These are phyloP conservation scores for Pythium rhizo-oryzae DNA, from an alignment of 352 stramenopile genomes.

Conservation along the genomic window DNA sequence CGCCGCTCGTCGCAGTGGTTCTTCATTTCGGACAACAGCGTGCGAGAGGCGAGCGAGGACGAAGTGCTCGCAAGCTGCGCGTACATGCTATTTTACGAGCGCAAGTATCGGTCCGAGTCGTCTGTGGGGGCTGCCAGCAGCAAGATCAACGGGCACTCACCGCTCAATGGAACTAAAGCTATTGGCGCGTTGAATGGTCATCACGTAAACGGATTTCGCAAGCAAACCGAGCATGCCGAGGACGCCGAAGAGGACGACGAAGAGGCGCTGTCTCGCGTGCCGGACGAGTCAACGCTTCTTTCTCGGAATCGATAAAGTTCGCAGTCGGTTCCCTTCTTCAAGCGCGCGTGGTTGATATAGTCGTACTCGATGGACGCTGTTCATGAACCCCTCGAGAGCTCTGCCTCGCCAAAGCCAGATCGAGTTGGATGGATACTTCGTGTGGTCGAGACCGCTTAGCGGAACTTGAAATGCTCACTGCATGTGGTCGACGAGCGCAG, in stretches of 20 bases:
- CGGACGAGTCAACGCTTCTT: slow-evolving; percentile 16
- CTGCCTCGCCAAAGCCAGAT: too few relatives aligned
- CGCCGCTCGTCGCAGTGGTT: slow-evolving; percentile 69
- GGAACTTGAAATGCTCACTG: too few relatives aligned
- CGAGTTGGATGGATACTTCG: not conserved
- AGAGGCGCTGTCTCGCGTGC: slow-evolving; percentile 25
- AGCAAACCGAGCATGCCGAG: slow-evolving; percentile 35
- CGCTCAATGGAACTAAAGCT: not conserved
- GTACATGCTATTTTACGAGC: slow-evolving; percentile 93
- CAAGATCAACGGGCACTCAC: slow-evolving; percentile 8
- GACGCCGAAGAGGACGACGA: slow-evolving; percentile 18
- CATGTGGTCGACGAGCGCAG: too few relatives aligned
- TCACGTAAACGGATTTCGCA: slow-evolving; percentile 24
- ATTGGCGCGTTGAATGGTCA: slow-evolving; percentile 18
- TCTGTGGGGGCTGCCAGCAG: not conserved
- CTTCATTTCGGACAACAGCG: slow-evolving; percentile 83
- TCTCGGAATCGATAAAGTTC: slow-evolving; percentile 12
- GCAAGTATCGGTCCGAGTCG: slow-evolving; percentile 44
- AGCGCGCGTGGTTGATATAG: not conserved
- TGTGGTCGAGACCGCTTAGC: not conserved
- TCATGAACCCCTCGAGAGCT: not conserved
- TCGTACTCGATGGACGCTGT: not conserved
- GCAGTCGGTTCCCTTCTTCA: not conserved
- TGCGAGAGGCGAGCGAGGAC: slow-evolving; percentile 53
- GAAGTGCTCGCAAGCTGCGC: slow-evolving; percentile 80